Percentiles rank a stretch among this genome's conserved stretches.
These are phyloP conservation scores for Peronospora farinosa DNA, from an alignment of 352 stramenopile species.

Conservation along the genomic window DNA sequence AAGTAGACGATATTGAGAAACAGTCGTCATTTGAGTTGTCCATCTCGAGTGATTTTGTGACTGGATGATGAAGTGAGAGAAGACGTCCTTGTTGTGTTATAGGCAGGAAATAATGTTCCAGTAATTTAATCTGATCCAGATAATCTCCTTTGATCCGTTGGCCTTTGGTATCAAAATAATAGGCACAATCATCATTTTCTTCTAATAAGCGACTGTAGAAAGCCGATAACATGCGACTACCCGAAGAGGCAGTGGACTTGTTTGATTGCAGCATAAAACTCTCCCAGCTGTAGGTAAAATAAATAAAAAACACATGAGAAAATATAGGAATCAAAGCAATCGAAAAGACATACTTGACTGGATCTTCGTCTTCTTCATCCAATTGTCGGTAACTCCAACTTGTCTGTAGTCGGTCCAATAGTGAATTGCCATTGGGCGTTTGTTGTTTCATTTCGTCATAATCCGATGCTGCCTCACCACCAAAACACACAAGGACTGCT, in stretches of 20 bases:
- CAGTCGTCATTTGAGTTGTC: conserved; percentile 25
- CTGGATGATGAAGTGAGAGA: conserved; percentile 2
- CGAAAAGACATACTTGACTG: conserved; percentile 20
- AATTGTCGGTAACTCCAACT: conserved; percentile 34
- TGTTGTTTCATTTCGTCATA: conserved; percentile 13
- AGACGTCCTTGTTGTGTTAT: conserved; percentile 1
- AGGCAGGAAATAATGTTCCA: conserved; percentile 55
- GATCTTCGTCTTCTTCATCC: conserved; percentile 24
- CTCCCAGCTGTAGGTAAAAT: no score
- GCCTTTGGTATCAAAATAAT: conserved; percentile 50
- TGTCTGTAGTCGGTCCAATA: conserved; percentile 51
- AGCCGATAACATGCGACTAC: conserved; percentile 67
- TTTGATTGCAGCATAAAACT: conserved; percentile 36
- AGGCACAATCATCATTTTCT: conserved; percentile 62
- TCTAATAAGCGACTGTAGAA: conserved; percentile 75
- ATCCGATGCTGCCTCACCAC: conserved; percentile 15
- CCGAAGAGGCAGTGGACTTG: conserved; percentile 46
- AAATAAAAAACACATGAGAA: no score
- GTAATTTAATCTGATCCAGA: conserved; percentile 40
- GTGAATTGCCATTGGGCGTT: conserved; percentile 25
- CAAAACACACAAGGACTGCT: conserved; percentile 51
- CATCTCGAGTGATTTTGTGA: conserved; percentile 23
- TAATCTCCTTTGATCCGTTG: conserved; percentile 50
- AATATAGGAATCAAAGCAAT: no score
- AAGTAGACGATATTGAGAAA: conserved; percentile 29